Percentiles rank a stretch among this genome's conserved stretches.
Evolutionary conservation across 2,329 filamentous ascomycete genomes (phyloP).

Genomic region (Microdochium paspali): DNA sequence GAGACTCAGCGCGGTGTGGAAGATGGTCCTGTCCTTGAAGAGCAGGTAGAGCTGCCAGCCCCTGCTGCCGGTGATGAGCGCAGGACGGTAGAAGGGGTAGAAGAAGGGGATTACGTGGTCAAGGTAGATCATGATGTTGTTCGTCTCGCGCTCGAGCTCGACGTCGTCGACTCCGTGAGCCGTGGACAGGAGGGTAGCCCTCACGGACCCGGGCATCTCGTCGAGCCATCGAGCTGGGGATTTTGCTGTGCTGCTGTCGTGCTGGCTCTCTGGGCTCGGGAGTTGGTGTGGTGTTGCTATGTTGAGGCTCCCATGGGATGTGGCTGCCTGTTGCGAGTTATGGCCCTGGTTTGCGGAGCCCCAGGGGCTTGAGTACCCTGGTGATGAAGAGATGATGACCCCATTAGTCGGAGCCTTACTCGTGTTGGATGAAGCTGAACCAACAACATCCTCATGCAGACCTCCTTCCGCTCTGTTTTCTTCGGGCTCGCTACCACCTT

Average conservation of each 20-base stretch:
- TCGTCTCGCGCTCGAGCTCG: conserved; percentile 10
- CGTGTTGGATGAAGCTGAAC: too few relatives aligned
- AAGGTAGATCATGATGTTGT: conserved; percentile 47
- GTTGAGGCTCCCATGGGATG: background rate
- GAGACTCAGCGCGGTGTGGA: conserved; percentile 46
- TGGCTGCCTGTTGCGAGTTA: background rate
- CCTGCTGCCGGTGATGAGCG: conserved; percentile 44
- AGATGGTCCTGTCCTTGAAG: conserved; percentile 45
- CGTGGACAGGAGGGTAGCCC: background rate
- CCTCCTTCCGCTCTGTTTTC: too few relatives aligned
- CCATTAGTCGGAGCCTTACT: too few relatives aligned
- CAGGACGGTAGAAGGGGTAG: conserved; percentile 53
- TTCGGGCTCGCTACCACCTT: too few relatives aligned
- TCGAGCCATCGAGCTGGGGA: too few relatives aligned
- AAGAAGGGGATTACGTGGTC: conserved; percentile 54
- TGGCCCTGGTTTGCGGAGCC: too few relatives aligned
- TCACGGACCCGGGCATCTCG: too few relatives aligned
- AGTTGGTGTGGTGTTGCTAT: background rate
- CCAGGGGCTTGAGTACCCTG: background rate
- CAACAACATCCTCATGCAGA: too few relatives aligned
- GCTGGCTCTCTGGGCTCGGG: background rate
- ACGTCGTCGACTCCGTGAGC: background rate
- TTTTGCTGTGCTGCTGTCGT: too few relatives aligned
- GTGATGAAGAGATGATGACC: background rate
- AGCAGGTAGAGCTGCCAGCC: conserved; percentile 51